A percentile compares a stretch with the other conserved stretches of the same genome.
phyloP scores from a whole-genome alignment of 192 early-diverging fungal genomes.

The Phlyctochytrium arcticum region DNA sequence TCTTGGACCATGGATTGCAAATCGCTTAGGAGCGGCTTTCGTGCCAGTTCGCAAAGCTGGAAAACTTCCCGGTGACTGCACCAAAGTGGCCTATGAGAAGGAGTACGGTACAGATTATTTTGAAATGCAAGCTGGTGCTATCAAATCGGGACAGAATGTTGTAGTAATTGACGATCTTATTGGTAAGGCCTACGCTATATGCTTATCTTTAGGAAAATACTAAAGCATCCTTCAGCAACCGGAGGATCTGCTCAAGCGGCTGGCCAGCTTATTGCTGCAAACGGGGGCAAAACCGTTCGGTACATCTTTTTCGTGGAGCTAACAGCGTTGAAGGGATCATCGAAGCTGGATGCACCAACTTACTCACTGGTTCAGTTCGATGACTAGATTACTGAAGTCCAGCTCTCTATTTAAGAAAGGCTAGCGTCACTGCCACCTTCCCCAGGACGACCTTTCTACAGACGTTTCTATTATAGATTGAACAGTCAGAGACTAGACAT shows the following conservation, averaged over 20 bases:
- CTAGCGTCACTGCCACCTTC: too few species aligned
- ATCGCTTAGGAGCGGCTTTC: conserved; percentile 83
- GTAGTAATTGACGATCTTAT: conserved; percentile 96
- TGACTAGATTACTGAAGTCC: too few species aligned
- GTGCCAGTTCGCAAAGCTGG: conserved; percentile 94
- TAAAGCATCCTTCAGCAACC: conserved; percentile 29
- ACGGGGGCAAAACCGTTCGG: conserved; percentile 69
- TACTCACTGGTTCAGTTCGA: conserved; percentile 81
- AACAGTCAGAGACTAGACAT: too few species aligned
- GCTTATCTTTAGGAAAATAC: neutral
- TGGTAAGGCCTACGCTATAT: conserved; percentile 48
- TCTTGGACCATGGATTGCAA: conserved; percentile 87
- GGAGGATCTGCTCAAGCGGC: conserved; percentile 83
- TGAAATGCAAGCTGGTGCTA: conserved; percentile 80
- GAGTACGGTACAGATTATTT: conserved; percentile 95
- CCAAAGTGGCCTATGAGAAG: conserved; percentile 75
- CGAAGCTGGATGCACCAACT: conserved; percentile 74
- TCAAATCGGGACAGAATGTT: conserved; percentile 79
- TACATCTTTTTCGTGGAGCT: conserved; percentile 94
- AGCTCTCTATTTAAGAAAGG: too few species aligned
- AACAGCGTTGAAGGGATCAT: conserved; percentile 74
- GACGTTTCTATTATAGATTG: too few species aligned
- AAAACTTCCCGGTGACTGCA: conserved; percentile 84
- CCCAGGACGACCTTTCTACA: too few species aligned
- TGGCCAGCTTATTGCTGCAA: conserved; percentile 72